Percentiles rank a stretch among this genome's conserved stretches.
phyloP scores from a whole-genome alignment of 768 basidiomycete genomes.

The Auricularia heimuer region DNA sequence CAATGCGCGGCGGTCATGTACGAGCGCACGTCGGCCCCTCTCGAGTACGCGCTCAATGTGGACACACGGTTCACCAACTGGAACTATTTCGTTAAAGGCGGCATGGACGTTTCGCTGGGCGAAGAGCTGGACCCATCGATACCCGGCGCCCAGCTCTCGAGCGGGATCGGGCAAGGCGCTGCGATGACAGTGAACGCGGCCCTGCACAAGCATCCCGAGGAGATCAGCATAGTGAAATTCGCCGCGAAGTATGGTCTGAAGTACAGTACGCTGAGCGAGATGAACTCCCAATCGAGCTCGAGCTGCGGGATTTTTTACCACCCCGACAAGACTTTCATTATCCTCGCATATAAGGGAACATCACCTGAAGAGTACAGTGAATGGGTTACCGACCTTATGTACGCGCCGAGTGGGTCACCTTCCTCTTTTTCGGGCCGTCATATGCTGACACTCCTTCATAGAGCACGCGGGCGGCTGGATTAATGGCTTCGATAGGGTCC shows the following conservation, averaged over 20 bases:
- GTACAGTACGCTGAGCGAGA: constrained; percentile 12
- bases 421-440: too few relatives aligned
- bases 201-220: constrained; percentile 12
- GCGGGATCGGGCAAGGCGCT: constrained; percentile 6
- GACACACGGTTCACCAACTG: too few relatives aligned
- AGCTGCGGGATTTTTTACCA: constrained; percentile 15
- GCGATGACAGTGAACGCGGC: constrained; percentile 8
- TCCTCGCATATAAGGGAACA: constrained; percentile 16
- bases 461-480: constrained; percentile 8
- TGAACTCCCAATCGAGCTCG: constrained; percentile 13
- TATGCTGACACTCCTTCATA: too few relatives aligned
- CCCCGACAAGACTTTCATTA: constrained; percentile 12
- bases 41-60: not conserved
- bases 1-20: constrained; percentile 17
- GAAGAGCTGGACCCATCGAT: not conserved
- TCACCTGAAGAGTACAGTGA: constrained; percentile 13
- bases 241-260: constrained; percentile 9
- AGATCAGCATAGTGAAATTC: constrained; percentile 10
- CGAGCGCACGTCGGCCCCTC: constrained; percentile 13
- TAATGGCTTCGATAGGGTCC: constrained; percentile 13
- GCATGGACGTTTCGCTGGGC: too few relatives aligned
- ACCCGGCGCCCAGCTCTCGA: constrained; percentile 9
- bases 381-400: constrained; percentile 14
- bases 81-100: too few relatives aligned
- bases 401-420: constrained; percentile 3